Conservation (phyloP, 2,329 filamentous ascomycete genomes). For the Sodiomyces alkalinus region DNA sequence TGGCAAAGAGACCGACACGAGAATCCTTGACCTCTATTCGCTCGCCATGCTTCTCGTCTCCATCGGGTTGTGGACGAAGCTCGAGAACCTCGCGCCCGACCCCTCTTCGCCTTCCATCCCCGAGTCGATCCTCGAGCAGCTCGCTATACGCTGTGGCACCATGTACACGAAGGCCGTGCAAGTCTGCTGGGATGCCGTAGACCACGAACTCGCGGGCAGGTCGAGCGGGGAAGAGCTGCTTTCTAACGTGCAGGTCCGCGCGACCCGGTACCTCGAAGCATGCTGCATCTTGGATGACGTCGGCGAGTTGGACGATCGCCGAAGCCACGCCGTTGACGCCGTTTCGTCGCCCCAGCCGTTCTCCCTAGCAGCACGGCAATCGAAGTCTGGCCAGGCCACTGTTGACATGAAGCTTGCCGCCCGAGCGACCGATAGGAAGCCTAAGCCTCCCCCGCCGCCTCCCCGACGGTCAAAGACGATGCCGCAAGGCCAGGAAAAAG, state of each 20-base stretch:
- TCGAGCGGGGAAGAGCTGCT: conserved; percentile 33
- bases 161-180: conserved; percentile 63
- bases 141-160: conserved; percentile 55
- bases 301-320: conserved; percentile 37
- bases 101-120: conserved; percentile 35
- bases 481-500: background rate
- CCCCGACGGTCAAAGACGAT: too few species aligned
- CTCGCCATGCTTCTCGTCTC: conserved; percentile 60
- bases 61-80: conserved; percentile 59
- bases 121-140: conserved; percentile 44
- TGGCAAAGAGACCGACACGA: conserved; percentile 34
- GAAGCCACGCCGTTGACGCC: conserved; percentile 30
- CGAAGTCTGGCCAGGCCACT: background rate
- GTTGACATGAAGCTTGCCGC: background rate
- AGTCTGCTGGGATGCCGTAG: conserved; percentile 55
- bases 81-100: conserved; percentile 36
- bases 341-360: conserved; percentile 1
- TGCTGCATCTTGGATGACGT: conserved; percentile 47
- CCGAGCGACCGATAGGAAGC: too few species aligned
- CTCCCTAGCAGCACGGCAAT: background rate
- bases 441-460: background rate
- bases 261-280: conserved; percentile 43
- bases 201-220: conserved; percentile 37
- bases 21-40: conserved; percentile 54
- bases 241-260: conserved; percentile 35